Percentiles rank a stretch among this genome's conserved stretches.
Evolutionary conservation across 2,329 filamentous ascomycete genomes (phyloP).

Genomic region (Dryadomyces sulphureus): DNA sequence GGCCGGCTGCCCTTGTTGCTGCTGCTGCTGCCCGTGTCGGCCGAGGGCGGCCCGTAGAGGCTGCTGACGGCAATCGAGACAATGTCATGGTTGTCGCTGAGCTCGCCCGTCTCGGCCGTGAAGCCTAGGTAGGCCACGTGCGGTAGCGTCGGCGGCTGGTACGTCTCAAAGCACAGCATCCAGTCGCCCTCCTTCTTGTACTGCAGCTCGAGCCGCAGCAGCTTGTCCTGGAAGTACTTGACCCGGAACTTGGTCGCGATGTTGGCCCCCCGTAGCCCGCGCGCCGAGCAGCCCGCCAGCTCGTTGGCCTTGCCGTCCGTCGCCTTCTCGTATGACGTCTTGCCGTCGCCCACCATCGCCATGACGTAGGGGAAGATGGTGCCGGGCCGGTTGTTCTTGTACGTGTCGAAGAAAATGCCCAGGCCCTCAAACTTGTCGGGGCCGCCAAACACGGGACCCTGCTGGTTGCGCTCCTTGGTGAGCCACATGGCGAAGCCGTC

Average conservation of each 20-base stretch:
- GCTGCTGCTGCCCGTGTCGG: slow-evolving; percentile 14
- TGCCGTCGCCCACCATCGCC: slow-evolving; percentile 92
- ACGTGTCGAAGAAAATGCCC: slow-evolving; percentile 93
- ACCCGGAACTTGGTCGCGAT: slow-evolving; percentile 74
- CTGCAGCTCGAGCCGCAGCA: slow-evolving; percentile 76
- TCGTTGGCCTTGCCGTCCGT: slow-evolving; percentile 91
- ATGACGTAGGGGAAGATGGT: slow-evolving; percentile 95
- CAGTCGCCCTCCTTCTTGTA: slow-evolving; percentile 86
- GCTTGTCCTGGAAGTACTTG: slow-evolving; percentile 95
- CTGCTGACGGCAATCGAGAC: slow-evolving; percentile 76
- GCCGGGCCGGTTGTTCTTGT: slow-evolving; percentile 97
- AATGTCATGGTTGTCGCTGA: slow-evolving; percentile 96
- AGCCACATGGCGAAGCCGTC: slow-evolving; percentile 98
- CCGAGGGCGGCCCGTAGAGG: slow-evolving; percentile 51
- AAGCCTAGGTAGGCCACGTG: slow-evolving; percentile 61
- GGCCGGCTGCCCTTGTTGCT: background rate
- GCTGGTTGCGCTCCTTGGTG: slow-evolving; percentile 74
- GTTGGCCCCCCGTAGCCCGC: slow-evolving; percentile 68
- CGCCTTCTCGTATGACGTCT: slow-evolving; percentile 78
- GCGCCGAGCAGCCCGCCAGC: slow-evolving; percentile 85
- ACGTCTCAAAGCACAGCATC: slow-evolving; percentile 74
- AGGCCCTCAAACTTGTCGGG: slow-evolving; percentile 84
- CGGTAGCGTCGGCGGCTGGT: slow-evolving; percentile 61
- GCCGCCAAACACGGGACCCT: slow-evolving; percentile 77
- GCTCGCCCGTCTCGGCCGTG: slow-evolving; percentile 83